These are phyloP conservation scores for Dinochytrium kinnereticum DNA, from an alignment of 371 early-diverging fungal genomes.

Conservation along the genomic window DNA sequence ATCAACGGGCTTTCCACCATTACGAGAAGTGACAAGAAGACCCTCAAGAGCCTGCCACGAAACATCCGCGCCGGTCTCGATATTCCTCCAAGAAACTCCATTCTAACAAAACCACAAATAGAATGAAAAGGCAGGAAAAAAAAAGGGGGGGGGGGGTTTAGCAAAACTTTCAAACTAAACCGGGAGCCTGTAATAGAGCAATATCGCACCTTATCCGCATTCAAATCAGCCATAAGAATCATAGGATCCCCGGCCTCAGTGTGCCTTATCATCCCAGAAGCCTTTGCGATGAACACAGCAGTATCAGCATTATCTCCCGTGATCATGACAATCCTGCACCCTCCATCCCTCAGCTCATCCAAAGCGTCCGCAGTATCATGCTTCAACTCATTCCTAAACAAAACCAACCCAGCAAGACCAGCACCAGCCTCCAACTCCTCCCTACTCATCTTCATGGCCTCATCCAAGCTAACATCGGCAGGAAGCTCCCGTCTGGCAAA, in stretches of 20 bases:
- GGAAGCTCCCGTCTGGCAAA: conserved; percentile 66
- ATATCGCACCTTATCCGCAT: conserved; percentile 16
- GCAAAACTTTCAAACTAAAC: neutral
- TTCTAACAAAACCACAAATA: conserved; percentile 43
- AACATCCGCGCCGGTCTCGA: conserved; percentile 54
- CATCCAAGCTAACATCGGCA: conserved; percentile 32
- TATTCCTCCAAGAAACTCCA: conserved; percentile 60
- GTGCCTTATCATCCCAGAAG: conserved; percentile 72
- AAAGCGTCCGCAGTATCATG: conserved; percentile 72
- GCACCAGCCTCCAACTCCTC: conserved; percentile 68
- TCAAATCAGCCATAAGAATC: conserved; percentile 42
- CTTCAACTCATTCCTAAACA: conserved; percentile 86
- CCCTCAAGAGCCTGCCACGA: conserved; percentile 31
- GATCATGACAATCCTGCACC: conserved; percentile 82
- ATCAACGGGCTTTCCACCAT: conserved; percentile 51
- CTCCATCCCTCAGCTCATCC: conserved; percentile 70
- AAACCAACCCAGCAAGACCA: conserved; percentile 67
- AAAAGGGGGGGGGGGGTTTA: too few relatives aligned
- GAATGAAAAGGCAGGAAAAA: neutral
- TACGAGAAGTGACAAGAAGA: conserved; percentile 28
- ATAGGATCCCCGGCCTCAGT: conserved; percentile 31
- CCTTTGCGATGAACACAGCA: conserved; percentile 81
- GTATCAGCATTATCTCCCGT: conserved; percentile 93
- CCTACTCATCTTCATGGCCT: conserved; percentile 51
- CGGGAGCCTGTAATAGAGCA: neutral